Evolutionary conservation across 2,329 filamentous ascomycete genomes (phyloP).

Genomic region (Calonectria leucothoes): DNA sequence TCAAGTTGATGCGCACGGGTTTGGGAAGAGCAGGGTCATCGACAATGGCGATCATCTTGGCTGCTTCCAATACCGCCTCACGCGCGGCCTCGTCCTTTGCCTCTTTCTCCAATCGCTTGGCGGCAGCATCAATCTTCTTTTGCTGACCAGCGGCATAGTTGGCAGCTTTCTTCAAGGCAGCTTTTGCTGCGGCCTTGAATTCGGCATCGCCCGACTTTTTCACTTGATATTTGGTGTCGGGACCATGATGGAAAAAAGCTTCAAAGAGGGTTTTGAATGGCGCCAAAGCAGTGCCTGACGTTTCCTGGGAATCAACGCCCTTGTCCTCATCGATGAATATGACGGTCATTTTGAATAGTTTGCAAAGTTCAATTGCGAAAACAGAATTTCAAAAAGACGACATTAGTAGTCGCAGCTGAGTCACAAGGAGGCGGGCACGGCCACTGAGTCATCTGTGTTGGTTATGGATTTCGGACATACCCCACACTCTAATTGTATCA

Average conservation of each 20-base stretch:
- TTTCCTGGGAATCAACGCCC: slow-evolving; percentile 77
- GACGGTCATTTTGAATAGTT: slow-evolving; percentile 44
- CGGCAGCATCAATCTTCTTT: slow-evolving; percentile 44
- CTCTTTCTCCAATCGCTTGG: slow-evolving; percentile 27
- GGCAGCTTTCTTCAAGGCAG: slow-evolving; percentile 42
- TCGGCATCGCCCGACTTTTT: slow-evolving; percentile 38
- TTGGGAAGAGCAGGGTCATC: slow-evolving; percentile 80
- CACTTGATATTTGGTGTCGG: slow-evolving; percentile 48
- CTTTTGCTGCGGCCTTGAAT: slow-evolving; percentile 43
- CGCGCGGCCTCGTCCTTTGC: slow-evolving; percentile 30
- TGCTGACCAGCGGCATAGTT: slow-evolving; percentile 36
- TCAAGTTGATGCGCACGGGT: slow-evolving; percentile 80
- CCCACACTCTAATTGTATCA: too few species aligned
- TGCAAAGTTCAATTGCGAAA: background rate
- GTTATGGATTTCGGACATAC: too few species aligned
- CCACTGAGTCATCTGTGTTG: background rate
- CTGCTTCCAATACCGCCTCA: slow-evolving; percentile 37
- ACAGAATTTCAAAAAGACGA: background rate
- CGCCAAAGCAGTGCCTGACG: slow-evolving; percentile 75
- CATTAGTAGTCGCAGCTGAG: background rate
- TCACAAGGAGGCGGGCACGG: background rate
- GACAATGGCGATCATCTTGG: slow-evolving; percentile 41
- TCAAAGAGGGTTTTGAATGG: slow-evolving; percentile 86
- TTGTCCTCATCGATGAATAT: slow-evolving; percentile 76
- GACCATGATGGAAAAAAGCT: slow-evolving; percentile 70